Evolutionary conservation across 441 rosid genomes (phyloP), one percentile per base, ranked within the genome.

Genomic region (Euphorbia celastroides): DNA sequence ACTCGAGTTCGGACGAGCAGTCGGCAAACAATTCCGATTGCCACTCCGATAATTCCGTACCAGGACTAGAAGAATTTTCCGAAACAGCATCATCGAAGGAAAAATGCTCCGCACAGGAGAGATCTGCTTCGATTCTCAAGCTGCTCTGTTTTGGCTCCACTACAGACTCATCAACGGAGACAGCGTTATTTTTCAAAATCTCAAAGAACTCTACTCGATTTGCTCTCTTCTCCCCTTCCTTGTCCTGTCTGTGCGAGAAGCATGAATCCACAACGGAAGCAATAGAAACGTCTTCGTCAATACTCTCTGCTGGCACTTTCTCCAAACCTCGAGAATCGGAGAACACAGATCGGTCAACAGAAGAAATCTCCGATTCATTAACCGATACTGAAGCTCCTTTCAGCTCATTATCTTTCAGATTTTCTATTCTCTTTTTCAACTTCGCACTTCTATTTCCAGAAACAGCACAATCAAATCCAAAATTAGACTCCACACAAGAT

Each of bases 91-190:
- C 92, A 62, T 78, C 81, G 68, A 70, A 71, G 1, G 84, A 62
- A 22, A 93, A 71, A 52, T 81, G 67, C 86, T 93, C 98, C 10
- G 82, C 65, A 68, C 98, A 93, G 63, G 83, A 78, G 42, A 93
- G 94, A 78, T 86, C 85, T n/a, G 89, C 66, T 64, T 79, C 87
- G 54, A 60, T 31, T 65, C 70, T 77, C 50, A 66, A 56, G 74
- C 66, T 70, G 71, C 70, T 70, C 58, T 67, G 60, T 69, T 83
- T 78, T 71, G 70, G 77, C 68, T 80, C 85, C 60, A 72, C 79
- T 22, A 71, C 70, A 26, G 83, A 74, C 57, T 68, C 80, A 16
- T 60, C 61, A 16, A 65, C 2, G 10, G 72, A 73, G 10, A 77
- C 79, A 14, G 68, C 64, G 48, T 75, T 77, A 57, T 66, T 78